These are phyloP conservation scores for Pseudohalonectria lignicola DNA, from an alignment of 2,329 filamentous ascomycete genomes.

Conservation along the genomic window DNA sequence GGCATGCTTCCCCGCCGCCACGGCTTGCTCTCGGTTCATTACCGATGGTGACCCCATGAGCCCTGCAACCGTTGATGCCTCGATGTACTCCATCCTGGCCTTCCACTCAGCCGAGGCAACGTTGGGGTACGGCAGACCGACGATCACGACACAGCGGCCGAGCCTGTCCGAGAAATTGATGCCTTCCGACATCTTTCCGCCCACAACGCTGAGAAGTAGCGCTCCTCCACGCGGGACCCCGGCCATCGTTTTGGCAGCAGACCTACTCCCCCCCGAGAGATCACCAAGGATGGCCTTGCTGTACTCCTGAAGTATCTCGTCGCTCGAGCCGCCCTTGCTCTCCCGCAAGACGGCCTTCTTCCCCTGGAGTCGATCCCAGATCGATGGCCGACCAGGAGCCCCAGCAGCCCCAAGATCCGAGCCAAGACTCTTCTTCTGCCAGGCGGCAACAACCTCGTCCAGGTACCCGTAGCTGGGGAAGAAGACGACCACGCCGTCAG, in stretches of 20 bases:
- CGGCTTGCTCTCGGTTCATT: slow-evolving; percentile 17
- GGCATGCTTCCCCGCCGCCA: slow-evolving; percentile 35
- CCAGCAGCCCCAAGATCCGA: slow-evolving; percentile 12
- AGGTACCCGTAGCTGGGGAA: slow-evolving; percentile 94
- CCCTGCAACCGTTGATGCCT: slow-evolving; percentile 39
- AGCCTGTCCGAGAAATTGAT: slow-evolving; percentile 95
- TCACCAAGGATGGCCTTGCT: slow-evolving; percentile 50
- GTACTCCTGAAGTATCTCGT: slow-evolving; percentile 67
- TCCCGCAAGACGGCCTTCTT: slow-evolving; percentile 56
- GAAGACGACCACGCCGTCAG: slow-evolving; percentile 86
- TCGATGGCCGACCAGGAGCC: slow-evolving; percentile 11
- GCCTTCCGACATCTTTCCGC: slow-evolving; percentile 90
- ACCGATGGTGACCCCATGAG: slow-evolving; percentile 14
- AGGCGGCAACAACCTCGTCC: slow-evolving; percentile 55
- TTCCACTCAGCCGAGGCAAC: slow-evolving; percentile 85
- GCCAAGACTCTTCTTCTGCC: slow-evolving; percentile 34
- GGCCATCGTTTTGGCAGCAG: too few species aligned
- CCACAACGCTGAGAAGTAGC: slow-evolving; percentile 79
- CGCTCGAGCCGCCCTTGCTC: slow-evolving; percentile 41
- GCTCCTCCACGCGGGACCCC: slow-evolving; percentile 40
- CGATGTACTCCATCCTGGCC: slow-evolving; percentile 80
- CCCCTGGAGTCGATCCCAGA: slow-evolving; percentile 47
- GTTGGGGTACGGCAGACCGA: slow-evolving; percentile 89
- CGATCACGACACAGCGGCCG: slow-evolving; percentile 80
- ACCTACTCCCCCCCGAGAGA: too few species aligned